Conservation (phyloP, 2,329 filamentous ascomycete genomes). For the Colletotrichum melonis region DNA sequence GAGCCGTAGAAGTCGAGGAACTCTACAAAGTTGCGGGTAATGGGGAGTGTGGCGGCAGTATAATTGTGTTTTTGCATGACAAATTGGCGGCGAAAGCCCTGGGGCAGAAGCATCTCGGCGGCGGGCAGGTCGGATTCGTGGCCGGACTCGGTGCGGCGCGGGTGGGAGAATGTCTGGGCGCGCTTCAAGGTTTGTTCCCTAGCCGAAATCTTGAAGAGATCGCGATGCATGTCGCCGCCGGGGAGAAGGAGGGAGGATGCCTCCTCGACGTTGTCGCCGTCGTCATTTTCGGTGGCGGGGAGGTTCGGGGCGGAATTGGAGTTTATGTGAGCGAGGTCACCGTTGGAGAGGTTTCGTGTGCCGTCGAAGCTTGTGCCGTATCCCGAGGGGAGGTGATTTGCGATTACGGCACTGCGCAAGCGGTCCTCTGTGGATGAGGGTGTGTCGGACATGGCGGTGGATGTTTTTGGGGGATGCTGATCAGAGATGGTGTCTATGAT, state of each 20-base stretch:
- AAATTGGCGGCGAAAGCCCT: conserved; percentile 60
- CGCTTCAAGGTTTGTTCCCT: conserved; percentile 63
- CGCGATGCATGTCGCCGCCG: conserved; percentile 82
- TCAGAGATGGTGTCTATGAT: neutral
- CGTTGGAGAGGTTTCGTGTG: conserved; percentile 31
- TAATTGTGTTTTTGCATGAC: conserved; percentile 48
- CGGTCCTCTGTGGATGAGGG: conserved; percentile 28
- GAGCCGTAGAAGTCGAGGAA: conserved; percentile 81
- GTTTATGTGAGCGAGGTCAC: conserved; percentile 21
- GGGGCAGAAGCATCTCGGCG: conserved; percentile 35
- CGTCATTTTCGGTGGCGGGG: neutral
- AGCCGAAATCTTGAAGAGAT: conserved; percentile 79
- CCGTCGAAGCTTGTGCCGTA: conserved; percentile 37
- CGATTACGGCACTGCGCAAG: conserved; percentile 31
- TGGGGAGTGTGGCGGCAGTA: conserved; percentile 52
- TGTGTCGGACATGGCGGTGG: conserved; percentile 27
- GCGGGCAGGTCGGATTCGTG: conserved; percentile 37
- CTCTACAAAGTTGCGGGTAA: conserved; percentile 78
- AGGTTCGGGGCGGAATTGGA: conserved; percentile 14
- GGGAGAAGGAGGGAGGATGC: conserved; percentile 79
- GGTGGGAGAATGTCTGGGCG: conserved; percentile 75
- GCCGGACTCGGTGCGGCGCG: conserved; percentile 40
- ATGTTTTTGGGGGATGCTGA: neutral
- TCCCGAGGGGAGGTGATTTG: conserved; percentile 35
- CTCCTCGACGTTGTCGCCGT: conserved; percentile 43